Evolutionary conservation across 176 grass and related monocot genomes (phyloP), one percentile per base, ranked within the genome.

Genomic region (Eremochloa ophiuroides): DNA sequence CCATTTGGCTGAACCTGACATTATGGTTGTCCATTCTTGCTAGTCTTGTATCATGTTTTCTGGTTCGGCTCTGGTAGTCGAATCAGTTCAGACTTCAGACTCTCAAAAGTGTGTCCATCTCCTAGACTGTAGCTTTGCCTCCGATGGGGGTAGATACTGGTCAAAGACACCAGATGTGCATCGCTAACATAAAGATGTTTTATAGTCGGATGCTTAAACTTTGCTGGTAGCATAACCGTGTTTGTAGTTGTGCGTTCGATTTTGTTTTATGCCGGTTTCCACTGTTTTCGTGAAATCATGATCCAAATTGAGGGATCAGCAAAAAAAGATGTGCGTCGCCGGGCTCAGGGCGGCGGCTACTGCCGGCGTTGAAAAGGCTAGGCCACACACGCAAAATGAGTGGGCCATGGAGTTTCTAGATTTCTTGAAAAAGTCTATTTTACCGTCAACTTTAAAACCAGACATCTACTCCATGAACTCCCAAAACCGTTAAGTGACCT

Each of bases 121-220:
- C 37, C 44, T 72, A n/a, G 28, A 73, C 74, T 67, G 80, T 82
- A 74, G 25, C 60, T 40, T 62, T n/a, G 39, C 81, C 66, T 58
- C 60, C 51, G 69, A 74, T 48, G 38, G 30, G 59, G 13, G 42
- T 13, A 22, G 58, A n/a, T 63, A 20, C 44, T 62, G 61, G 46
- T 69, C 48, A 16, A n/a, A 55, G 76, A 84, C 69, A 62, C 46
- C 38, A 84, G 38, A 67, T 88, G 69, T 50, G 48, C 40, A 53
- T 51, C 18, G 25, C 70, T 84, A 82, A 72, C 66, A 69, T 53
- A 29, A 42, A 16, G 4, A 38, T 10, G 43, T 44, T 58, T 66
- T 11, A 34, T 38, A 66, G 42, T 64, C 11, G 40, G 43, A 26
- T 72, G 47, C 64, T 27, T 62, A 25, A 77, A 77, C 55, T 20